Percentiles rank a stretch among this genome's conserved stretches.
Conservation (phyloP, 2,329 filamentous ascomycete genomes). For the Penicillium olsonii region DNA sequence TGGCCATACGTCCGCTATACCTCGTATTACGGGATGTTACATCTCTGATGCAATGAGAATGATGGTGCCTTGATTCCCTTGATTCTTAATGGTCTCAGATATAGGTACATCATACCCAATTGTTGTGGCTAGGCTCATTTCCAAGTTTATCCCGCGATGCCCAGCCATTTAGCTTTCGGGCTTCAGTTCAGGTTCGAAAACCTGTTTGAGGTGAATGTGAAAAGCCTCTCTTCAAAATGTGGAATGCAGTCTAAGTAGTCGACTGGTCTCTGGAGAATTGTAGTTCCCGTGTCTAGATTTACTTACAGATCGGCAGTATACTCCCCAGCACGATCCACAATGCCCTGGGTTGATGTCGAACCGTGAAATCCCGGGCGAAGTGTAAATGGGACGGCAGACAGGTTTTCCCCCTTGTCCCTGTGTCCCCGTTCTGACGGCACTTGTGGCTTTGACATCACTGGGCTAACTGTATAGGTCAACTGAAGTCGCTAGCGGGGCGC, state of each 20-base stretch:
- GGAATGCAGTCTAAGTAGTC: neutral
- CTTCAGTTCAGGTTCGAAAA: neutral
- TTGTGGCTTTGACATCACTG: neutral
- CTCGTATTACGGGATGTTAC: constrained; percentile 15
- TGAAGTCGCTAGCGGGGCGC: neutral
- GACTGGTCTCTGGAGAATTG: no score
- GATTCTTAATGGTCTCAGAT: no score
- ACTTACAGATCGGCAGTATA: neutral
- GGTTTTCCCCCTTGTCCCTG: neutral
- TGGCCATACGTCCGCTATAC: constrained; percentile 13
- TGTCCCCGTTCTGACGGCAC: neutral
- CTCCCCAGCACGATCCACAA: neutral
- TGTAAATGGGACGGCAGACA: neutral
- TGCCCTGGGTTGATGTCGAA: neutral
- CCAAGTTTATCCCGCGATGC: no score
- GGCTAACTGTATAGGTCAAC: neutral
- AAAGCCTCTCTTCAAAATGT: neutral
- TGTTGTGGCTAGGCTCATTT: no score
- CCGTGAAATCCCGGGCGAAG: neutral
- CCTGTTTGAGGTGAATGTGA: neutral
- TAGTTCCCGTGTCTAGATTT: neutral
- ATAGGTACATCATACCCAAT: no score
- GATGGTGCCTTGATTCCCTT: no score
- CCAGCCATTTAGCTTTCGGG: neutral
- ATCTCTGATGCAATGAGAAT: no score